Percentiles rank a stretch among this genome's conserved stretches.
Evolutionary conservation across 2,329 filamentous ascomycete genomes (phyloP).

Genomic region (Myriangium duriaei): DNA sequence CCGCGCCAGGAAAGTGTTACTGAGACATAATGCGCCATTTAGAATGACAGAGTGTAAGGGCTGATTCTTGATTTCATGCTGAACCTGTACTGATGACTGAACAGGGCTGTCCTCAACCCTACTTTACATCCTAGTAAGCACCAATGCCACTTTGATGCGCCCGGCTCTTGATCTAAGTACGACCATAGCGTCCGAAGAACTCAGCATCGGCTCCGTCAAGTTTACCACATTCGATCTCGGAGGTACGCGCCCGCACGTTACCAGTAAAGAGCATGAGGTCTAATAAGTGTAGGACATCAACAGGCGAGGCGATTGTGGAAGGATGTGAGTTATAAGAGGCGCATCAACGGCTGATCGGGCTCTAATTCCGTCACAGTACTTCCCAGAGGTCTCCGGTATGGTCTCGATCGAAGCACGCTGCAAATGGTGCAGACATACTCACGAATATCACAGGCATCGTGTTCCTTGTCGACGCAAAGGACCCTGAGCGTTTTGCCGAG

Average conservation of each 20-base stretch:
- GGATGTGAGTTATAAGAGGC: conserved; percentile 35
- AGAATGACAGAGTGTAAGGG: conserved; percentile 11
- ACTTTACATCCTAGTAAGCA: conserved; percentile 78
- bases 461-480: conserved; percentile 95
- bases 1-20: too few relatives aligned
- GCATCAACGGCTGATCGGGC: background rate
- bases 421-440: background rate
- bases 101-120: conserved; percentile 73
- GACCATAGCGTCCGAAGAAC: conserved; percentile 68
- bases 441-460: conserved; percentile 57
- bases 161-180: conserved; percentile 1
- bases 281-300: conserved; percentile 44
- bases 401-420: conserved; percentile 44
- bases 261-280: conserved; percentile 1
- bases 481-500: conserved; percentile 86
- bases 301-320: conserved; percentile 93
- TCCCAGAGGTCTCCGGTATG: conserved; percentile 71
- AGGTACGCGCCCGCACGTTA: conserved; percentile 32
- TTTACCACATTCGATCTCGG: conserved; percentile 93
- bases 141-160: background rate
- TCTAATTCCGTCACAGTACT: conserved; percentile 57
- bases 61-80: too few relatives aligned
- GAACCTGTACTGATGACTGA: background rate
- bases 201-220: conserved; percentile 65
- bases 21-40: conserved; percentile 1